A percentile compares a stretch with the other conserved stretches of the same genome.
phyloP scores from a whole-genome alignment of 2,329 filamentous ascomycete genomes.

The Tympanopsis confertula region DNA sequence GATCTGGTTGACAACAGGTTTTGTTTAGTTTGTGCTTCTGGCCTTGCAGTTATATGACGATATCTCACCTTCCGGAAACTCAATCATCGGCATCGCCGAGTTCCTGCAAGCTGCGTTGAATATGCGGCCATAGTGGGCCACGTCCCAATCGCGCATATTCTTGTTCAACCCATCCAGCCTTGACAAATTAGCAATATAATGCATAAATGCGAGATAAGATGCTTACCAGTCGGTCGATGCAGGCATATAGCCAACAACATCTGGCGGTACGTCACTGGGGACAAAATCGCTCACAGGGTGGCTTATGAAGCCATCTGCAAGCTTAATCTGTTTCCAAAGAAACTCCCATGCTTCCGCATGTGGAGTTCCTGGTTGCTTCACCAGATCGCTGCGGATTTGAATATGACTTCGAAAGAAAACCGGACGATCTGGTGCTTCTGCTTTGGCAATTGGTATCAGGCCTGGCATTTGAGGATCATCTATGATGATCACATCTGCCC shows the following conservation, averaged over 20 bases:
- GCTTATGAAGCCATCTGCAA: constrained; percentile 51
- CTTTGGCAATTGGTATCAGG: constrained; percentile 46
- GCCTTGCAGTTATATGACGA: neutral
- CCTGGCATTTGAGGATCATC: constrained; percentile 58
- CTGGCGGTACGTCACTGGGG: constrained; percentile 35
- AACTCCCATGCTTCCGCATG: constrained; percentile 48
- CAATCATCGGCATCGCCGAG: constrained; percentile 7
- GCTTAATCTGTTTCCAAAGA: constrained; percentile 42
- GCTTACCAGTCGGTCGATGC: constrained; percentile 49
- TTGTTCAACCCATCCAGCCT: constrained; percentile 56
- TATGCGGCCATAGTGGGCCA: constrained; percentile 42
- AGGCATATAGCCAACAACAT: constrained; percentile 48
- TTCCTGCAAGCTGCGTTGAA: constrained; percentile 31
- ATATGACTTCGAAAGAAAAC: constrained; percentile 56
- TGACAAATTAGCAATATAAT: constrained; percentile 7
- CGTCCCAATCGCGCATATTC: constrained; percentile 39
- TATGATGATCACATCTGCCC: constrained; percentile 45
- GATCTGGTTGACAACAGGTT: constrained; percentile 23
- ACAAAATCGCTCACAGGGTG: constrained; percentile 52
- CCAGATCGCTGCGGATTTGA: constrained; percentile 48
- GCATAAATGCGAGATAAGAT: neutral
- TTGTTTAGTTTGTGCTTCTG: constrained; percentile 3
- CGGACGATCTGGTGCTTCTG: constrained; percentile 41
- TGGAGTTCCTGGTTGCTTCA: constrained; percentile 34
- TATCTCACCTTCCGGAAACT: constrained; percentile 27